These are phyloP conservation scores for Fusarium humuli DNA, from an alignment of 2,329 filamentous ascomycete genomes.

Conservation along the genomic window DNA sequence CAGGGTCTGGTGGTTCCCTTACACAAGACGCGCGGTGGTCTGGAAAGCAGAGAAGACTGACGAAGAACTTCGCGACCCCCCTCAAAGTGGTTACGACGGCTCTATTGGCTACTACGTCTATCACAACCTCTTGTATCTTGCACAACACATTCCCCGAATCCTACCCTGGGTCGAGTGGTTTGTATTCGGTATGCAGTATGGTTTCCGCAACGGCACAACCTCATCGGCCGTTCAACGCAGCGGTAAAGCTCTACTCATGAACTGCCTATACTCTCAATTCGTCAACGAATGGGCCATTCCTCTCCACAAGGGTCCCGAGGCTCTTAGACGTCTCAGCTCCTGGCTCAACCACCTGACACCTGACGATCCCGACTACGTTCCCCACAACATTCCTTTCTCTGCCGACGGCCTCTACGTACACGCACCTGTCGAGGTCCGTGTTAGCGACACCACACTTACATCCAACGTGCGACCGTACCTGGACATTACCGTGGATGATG, in stretches of 20 bases:
- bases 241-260: conserved; percentile 87
- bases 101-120: conserved; percentile 88
- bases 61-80: conserved; percentile 68
- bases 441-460: conserved; percentile 72
- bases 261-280: conserved; percentile 97
- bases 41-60: conserved; percentile 88
- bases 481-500: conserved; percentile 75
- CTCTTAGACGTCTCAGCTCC: conserved; percentile 81
- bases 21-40: conserved; percentile 86
- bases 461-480: conserved; percentile 61
- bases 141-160: conserved; percentile 80
- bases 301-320: conserved; percentile 86
- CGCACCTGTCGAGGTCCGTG: conserved; percentile 91
- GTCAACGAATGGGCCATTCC: conserved; percentile 99
- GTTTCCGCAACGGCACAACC: conserved; percentile 77
- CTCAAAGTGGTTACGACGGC: conserved; percentile 82
- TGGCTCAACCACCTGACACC: conserved; percentile 79
- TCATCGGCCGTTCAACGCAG: conserved; percentile 84
- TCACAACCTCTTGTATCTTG: conserved; percentile 86
- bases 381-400: conserved; percentile 81
- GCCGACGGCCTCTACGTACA: conserved; percentile 85
- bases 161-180: conserved; percentile 95
- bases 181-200: conserved; percentile 97
- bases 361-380: conserved; percentile 72
- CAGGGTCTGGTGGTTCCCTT: conserved; percentile 97